phyloP scores from a whole-genome alignment of 768 basidiomycete genomes.

The Mycena latifolia region DNA sequence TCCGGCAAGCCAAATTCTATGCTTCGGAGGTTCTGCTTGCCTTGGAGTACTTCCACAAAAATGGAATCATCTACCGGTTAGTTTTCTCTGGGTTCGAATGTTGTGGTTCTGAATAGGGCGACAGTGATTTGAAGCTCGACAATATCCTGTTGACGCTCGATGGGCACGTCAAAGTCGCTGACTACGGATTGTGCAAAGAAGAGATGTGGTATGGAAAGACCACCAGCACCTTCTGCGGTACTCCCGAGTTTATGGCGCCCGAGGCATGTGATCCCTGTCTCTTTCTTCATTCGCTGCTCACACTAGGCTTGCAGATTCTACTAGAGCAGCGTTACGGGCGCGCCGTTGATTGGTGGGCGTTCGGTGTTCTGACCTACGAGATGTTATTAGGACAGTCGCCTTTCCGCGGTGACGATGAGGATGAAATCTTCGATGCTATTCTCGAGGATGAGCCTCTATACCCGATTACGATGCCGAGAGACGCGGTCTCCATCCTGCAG shows the following conservation, averaged over 20 bases:
- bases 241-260: constrained; percentile 99
- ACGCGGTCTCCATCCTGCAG: constrained; percentile 95
- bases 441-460: constrained; percentile 98
- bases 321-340: constrained; percentile 99
- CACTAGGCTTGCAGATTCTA: constrained; percentile 74
- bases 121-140: constrained; percentile 95
- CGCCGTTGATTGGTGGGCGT: constrained; percentile 99
- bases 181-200: constrained; percentile 99
- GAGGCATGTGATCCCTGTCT: constrained; percentile 69
- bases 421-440: constrained; percentile 99
- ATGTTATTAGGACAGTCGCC: constrained; percentile 99
- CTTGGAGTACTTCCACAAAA: constrained; percentile 96
- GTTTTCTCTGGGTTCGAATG: constrained; percentile 38
- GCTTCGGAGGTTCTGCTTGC: constrained; percentile 97
- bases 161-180: constrained; percentile 98
- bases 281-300: constrained; percentile 16
- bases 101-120: constrained; percentile 12
- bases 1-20: constrained; percentile 99
- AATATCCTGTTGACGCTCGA: constrained; percentile 97
- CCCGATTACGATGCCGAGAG: constrained; percentile 99
- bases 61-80: constrained; percentile 98
- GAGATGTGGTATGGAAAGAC: constrained; percentile 98
- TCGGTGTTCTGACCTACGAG: constrained; percentile 98
- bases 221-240: constrained; percentile 99
- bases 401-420: constrained; percentile 99